Evolutionary conservation across 129 eudicot genomes (phyloP).

Genomic region (Smallanthus sonchifolius): DNA sequence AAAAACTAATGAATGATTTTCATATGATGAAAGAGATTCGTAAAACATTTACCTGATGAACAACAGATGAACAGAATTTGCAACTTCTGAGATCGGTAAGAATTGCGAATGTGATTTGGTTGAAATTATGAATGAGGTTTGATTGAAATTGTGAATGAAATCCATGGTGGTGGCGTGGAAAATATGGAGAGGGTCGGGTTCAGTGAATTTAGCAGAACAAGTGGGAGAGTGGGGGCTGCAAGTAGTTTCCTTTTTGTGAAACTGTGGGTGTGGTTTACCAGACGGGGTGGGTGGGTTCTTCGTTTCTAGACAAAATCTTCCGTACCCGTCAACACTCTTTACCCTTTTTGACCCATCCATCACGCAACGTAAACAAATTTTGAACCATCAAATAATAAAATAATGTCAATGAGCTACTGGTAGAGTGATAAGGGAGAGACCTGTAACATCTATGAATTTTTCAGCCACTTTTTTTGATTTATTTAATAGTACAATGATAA

Average conservation of each 20-base stretch:
- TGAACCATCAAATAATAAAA: no score
- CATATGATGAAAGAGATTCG: background rate
- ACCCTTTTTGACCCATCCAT: conserved; percentile 23
- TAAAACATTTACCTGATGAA: background rate
- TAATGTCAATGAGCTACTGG: no score
- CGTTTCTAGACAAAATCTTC: conserved; percentile 18
- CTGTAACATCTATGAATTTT: no score
- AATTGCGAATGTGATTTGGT: no score
- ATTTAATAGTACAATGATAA: no score
- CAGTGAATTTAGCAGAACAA: conserved; percentile 31
- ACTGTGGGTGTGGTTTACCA: conserved; percentile 29
- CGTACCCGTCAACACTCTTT: conserved; percentile 11
- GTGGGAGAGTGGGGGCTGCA: conserved; percentile 34
- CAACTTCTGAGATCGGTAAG: background rate
- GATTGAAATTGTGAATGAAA: background rate
- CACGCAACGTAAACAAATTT: conserved; percentile 1
- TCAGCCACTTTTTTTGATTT: no score
- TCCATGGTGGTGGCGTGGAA: conserved; percentile 9
- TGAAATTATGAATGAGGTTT: background rate
- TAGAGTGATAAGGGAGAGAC: no score
- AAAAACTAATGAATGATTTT: background rate
- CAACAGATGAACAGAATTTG: background rate
- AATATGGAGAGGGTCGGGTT: conserved; percentile 13
- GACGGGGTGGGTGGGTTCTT: conserved; percentile 16
- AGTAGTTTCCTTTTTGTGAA: conserved; percentile 26